These are phyloP conservation scores for Parathielavia hyrcaniae DNA, from an alignment of 495 filamentous ascomycete genomes.

Conservation along the genomic window DNA sequence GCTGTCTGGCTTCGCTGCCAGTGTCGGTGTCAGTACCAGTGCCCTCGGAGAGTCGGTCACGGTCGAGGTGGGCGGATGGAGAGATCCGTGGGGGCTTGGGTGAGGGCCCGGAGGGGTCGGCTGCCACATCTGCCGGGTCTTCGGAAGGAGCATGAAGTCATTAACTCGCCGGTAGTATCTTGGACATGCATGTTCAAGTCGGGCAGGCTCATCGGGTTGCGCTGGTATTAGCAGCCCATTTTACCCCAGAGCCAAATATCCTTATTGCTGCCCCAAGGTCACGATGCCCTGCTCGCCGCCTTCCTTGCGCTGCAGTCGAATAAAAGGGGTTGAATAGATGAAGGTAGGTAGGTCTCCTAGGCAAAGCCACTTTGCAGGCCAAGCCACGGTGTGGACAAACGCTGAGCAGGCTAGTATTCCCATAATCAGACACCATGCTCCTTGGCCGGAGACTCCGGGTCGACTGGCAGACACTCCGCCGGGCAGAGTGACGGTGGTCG, in stretches of 20 bases:
- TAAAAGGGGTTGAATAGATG: slow-evolving; percentile 7
- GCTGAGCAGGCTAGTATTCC: no score
- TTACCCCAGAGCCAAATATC: slow-evolving; percentile 14
- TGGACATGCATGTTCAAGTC: neutral
- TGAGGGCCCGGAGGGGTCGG: no score
- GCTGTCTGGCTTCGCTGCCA: neutral
- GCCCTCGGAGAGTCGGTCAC: no score
- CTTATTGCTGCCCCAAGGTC: slow-evolving; percentile 14
- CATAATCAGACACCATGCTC: no score
- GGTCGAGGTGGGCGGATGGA: no score
- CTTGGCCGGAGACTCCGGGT: no score
- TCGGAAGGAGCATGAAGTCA: no score
- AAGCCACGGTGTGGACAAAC: no score
- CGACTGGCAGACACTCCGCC: no score
- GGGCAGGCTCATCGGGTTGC: slow-evolving; percentile 15
- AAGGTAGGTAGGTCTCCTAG: neutral
- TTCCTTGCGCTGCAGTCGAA: neutral
- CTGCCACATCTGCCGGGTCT: slow-evolving; percentile 39
- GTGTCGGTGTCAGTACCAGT: no score
- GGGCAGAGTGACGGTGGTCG: neutral
- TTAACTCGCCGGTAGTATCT: slow-evolving; percentile 6
- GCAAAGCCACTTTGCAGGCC: neutral
- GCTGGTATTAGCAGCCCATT: slow-evolving; percentile 24
- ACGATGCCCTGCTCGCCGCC: slow-evolving; percentile 13
- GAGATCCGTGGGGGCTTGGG: no score